Base-by-base conservation (phyloP, 2,329 filamentous ascomycete genomes). In the Calycina herbarum region DNA sequence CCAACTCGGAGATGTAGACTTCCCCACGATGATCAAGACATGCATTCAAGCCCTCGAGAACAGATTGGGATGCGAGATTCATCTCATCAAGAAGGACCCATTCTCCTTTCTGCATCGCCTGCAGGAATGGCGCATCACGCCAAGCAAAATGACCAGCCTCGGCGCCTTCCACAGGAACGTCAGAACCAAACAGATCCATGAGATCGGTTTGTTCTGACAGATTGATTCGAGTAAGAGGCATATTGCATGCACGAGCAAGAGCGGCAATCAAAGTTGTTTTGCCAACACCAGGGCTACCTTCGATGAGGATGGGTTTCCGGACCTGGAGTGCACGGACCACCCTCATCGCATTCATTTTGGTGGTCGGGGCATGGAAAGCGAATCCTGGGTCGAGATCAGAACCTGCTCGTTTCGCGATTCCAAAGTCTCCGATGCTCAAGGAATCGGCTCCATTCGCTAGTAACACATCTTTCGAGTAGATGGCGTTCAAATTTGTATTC, bases 41-140 rank as follows among this genome's bases (percentile, higher is more conserved):
- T 27, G 95, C 94, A 72, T 99, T 99, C 38, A 99, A 82, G 68
- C 95, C 96, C 79, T 99, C 95, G 0, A 99, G 85, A 1, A 99
- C 94, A 4, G 94, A 96, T 76, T 99, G 95, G 0, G 94, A 98
- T 1, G 96, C 95, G 69, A 99, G 80, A 73, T 99, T 99, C 95
- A 99, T 99, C 81, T 99, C 95, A 74, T 99, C 95, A 0, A 99
- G 84, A 33, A 99, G 82, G 11, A 99, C 95, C 95, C 95, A 99
- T 72, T 96, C 92, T 33, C 95, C 95, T 65, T 87, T 91, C 76
- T 98, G 95, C 94, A 99, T 98, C 0, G 95, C 95, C 75, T 93
- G 91, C 24, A 99, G 81, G 76, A 99, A 98, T 0, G 95, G 94
- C 0, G 94, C 95, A 76, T 99, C 94, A 71, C 93, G 87, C 95